Evolutionary conservation across 371 early-diverging fungal genomes (phyloP), one percentile per base, ranked within the genome.

Genomic region (Mucor velutinosus): DNA sequence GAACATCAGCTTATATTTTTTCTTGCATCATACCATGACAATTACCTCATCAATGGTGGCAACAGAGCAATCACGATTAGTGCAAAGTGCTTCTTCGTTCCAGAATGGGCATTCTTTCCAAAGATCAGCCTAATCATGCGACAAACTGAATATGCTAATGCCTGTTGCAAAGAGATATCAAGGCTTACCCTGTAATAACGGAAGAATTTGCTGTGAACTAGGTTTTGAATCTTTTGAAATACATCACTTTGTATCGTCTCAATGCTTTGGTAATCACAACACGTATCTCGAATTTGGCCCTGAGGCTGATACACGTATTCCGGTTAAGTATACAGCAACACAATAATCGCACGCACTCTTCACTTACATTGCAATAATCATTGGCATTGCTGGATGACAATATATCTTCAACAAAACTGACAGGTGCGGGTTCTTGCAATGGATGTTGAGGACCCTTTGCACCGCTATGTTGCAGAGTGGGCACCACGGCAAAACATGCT

Each of bases 31-130:
- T 21, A 64, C 21, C 21, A 53, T 10, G 15, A 15, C 79, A 53
- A 80, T 55, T 69, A 84, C 83, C 78, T 93, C 92, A 64, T 95
- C 95, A 23, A 87, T 80, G 2, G 91, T 91, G 58, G 90, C 86
- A 12, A 97, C 98, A 2, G 93, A 86, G 74, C 98, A 98, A 72
- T 94, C 95, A 45, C 86, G 77, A 73, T 93, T 88, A 74, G 92
- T 84, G 75, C 98, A 98, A 43, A 92, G 78, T 11, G 87, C 89
- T 61, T 93, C 89, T 30, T 92, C 93, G 25, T 82, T 75, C 98
- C 98, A 98, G 76, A 97, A 97, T 8, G 92, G 93, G 73, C 99
- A 98, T 30, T 92, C 91, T 75, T 93, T 93, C 83, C 92, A 90
- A 49, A 98, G 77, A 73, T 97, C 91, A 30, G 96, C 86, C 93